Base-by-base conservation (phyloP, 257 asterid genomes). In the Solanum rostratum region DNA sequence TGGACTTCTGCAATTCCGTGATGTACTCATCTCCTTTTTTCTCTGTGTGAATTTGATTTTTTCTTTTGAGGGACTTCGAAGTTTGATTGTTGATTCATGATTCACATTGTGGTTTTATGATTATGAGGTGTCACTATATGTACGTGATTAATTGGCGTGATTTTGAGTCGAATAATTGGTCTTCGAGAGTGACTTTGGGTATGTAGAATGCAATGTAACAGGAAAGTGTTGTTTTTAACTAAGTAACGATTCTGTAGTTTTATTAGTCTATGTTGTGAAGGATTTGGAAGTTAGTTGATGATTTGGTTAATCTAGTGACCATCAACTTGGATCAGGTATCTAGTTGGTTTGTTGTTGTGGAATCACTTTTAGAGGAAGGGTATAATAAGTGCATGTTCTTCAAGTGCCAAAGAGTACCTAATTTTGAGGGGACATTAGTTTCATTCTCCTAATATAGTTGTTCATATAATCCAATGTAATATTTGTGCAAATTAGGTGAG, bases 1-100 rank as follows among this genome's bases (percentile, higher is more conserved):
- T 88, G 99, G 99, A 85, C 97, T 97, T 90, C 88, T 97, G 74
- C 99, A 95, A 85, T 94, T 97, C 88, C 97, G 97, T 39, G 99
- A 97, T 83, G 99, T 97, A 86, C 84, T 78, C 63, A 85, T 91
- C 87, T 84, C 87, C 82, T 70, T 86, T 20, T 82, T 82, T 22
- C 27, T 18, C 37, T 37, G 20, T 27, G 18, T 33, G 39, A 33
- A 50, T 12, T 73, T 49, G 50, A 46, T 74, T 68, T 29, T 65
- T 63, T 1, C 20, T 20, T 1, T 70, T 39, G 55, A 43, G n/a
- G 37, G 55, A 71, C 16, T 74, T 46, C 20, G 19, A 78, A 78
- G 46, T 50, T 78, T 69, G 10, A 39, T 39, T 39, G 20, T 71
- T 71, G 37, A 22, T 71, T 43, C 11, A 71, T 15, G 80, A 71